A percentile compares a stretch with the other conserved stretches of the same genome.
Conservation (phyloP, 352 stramenopile genomes). For the Pythium aquatile region DNA sequence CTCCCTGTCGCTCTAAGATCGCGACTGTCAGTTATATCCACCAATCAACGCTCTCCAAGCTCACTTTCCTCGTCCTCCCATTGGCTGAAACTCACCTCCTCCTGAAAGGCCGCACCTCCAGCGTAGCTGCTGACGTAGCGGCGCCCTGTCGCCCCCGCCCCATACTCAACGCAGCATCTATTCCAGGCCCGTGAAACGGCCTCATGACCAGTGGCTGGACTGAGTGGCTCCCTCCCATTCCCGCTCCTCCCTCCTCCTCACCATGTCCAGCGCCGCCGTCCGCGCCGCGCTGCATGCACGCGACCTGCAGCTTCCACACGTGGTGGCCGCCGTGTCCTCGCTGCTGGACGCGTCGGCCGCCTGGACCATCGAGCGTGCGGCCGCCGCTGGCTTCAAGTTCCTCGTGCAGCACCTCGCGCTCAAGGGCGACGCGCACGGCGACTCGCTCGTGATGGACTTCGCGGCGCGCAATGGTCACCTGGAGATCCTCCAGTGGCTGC, state of each 20-base stretch:
- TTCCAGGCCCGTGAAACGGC: constrained; percentile 2
- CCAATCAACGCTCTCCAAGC: neutral
- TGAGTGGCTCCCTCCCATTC: constrained; percentile 4
- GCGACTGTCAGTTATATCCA: neutral
- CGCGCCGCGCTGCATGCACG: constrained; percentile 43
- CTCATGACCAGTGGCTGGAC: neutral
- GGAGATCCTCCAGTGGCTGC: constrained; percentile 73
- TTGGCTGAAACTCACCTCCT: neutral
- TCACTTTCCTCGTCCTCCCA: neutral
- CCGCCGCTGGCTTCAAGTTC: constrained; percentile 57
- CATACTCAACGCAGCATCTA: constrained; percentile 4
- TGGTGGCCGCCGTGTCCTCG: constrained; percentile 43
- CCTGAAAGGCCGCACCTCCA: neutral
- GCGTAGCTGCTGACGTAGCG: neutral
- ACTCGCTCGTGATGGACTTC: constrained; percentile 73
- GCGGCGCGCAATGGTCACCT: constrained; percentile 62
- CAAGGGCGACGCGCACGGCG: constrained; percentile 16
- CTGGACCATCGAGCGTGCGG: constrained; percentile 67
- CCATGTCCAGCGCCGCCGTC: constrained; percentile 57
- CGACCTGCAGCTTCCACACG: constrained; percentile 58
- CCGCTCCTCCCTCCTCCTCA: neutral
- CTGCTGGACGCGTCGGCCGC: constrained; percentile 53
- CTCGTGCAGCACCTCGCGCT: constrained; percentile 68
- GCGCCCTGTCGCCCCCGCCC: neutral
- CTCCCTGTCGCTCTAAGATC: constrained; percentile 5